phyloP scores from a whole-genome alignment of 2,329 filamentous ascomycete genomes.

The Cercospora zeina region DNA sequence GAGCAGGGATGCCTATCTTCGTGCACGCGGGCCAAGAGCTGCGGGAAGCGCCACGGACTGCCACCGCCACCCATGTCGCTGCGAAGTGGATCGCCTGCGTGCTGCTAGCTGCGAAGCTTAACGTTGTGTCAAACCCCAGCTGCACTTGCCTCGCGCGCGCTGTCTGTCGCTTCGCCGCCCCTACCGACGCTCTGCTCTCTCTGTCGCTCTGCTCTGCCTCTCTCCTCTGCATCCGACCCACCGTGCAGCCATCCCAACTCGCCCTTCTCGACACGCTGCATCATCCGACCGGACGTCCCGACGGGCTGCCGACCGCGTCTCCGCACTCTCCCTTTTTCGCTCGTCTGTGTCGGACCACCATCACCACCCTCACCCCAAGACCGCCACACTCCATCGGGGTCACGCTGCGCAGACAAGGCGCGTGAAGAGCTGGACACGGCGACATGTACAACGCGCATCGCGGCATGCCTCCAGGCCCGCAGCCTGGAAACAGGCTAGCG shows the following conservation, averaged over 20 bases:
- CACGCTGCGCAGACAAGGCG: constrained; percentile 7
- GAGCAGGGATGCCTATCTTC: not conserved
- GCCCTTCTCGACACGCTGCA: not conserved
- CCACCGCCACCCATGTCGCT: constrained; percentile 1
- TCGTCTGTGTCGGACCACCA: not conserved
- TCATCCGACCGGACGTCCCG: not conserved
- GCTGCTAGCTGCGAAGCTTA: constrained; percentile 7
- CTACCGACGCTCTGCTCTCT: not conserved
- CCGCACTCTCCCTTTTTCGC: not conserved
- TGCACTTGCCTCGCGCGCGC: not conserved
- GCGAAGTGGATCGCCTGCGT: constrained; percentile 5
- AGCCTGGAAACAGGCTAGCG: constrained; percentile 72
- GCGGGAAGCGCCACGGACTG: not conserved
- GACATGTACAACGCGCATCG: constrained; percentile 85
- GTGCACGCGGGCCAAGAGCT: not conserved
- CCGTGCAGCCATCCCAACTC: not conserved
- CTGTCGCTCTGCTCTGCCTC: not conserved
- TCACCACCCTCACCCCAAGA: constrained; percentile 7
- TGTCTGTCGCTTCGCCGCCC: not conserved
- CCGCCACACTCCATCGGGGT: not conserved
- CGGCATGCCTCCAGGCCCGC: constrained; percentile 67
- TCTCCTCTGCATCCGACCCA: not conserved
- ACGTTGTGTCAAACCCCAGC: constrained; percentile 4
- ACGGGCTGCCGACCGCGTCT: not conserved
- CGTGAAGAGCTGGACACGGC: constrained; percentile 20